These are phyloP conservation scores for Penicillium aurantiogriseum DNA, from an alignment of 2,329 filamentous ascomycete genomes.

Conservation along the genomic window DNA sequence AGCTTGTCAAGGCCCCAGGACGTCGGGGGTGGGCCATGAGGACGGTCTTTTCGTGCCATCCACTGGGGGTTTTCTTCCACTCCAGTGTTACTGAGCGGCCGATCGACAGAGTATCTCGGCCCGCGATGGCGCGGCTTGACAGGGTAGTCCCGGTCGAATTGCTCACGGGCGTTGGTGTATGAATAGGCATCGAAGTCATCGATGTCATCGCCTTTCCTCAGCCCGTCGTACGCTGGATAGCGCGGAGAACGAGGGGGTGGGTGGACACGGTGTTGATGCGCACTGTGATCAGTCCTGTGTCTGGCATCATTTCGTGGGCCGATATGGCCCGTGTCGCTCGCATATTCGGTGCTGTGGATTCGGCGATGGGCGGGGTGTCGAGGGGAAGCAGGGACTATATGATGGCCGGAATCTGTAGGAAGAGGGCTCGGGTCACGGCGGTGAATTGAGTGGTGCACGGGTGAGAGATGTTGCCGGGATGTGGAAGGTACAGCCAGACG, in stretches of 20 bases:
- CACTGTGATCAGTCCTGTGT: slow-evolving; percentile 21
- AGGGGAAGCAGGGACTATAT: slow-evolving; percentile 35
- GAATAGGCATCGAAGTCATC: slow-evolving; percentile 46
- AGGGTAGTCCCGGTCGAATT: slow-evolving; percentile 47
- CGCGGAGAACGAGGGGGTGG: slow-evolving; percentile 25
- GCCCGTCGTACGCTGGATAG: slow-evolving; percentile 31
- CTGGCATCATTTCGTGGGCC: slow-evolving; percentile 24
- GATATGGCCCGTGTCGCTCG: slow-evolving; percentile 37
- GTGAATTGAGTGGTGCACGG: slow-evolving; percentile 30
- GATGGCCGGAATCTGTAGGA: slow-evolving; percentile 32
- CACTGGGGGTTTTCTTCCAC: slow-evolving; percentile 35
- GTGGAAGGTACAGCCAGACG: slow-evolving; percentile 31
- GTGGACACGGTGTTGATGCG: slow-evolving; percentile 24
- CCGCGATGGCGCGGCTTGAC: slow-evolving; percentile 35
- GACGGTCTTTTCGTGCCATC: slow-evolving; percentile 29
- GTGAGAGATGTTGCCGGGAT: slow-evolving; percentile 22
- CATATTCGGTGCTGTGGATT: slow-evolving; percentile 36
- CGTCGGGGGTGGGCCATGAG: slow-evolving; percentile 38
- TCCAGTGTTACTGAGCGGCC: slow-evolving; percentile 43
- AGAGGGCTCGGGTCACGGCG: slow-evolving; percentile 36
- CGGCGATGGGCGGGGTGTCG: slow-evolving; percentile 31
- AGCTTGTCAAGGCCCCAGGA: slow-evolving; percentile 40
- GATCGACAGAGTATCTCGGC: slow-evolving; percentile 26
- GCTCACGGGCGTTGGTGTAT: slow-evolving; percentile 48
- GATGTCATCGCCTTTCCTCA: slow-evolving; percentile 38